A percentile compares a stretch with the other conserved stretches of the same genome.
These are phyloP conservation scores for Paracorniculantispora psalliotae DNA, from an alignment of 2,329 filamentous ascomycete species.

Conservation along the genomic window DNA sequence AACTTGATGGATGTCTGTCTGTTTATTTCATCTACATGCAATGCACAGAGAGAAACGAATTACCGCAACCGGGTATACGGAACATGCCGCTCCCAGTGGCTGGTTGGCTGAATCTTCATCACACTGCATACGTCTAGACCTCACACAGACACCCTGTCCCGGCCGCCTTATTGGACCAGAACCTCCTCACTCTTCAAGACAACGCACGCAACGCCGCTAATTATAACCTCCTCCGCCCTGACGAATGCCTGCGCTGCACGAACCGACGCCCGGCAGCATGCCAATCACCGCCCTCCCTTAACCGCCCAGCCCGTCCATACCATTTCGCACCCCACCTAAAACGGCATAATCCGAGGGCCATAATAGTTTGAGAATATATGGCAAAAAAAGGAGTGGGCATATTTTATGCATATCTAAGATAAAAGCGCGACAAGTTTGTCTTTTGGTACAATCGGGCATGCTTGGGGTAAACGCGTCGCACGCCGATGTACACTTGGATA, in stretches of 20 bases:
- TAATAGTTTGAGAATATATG: no score
- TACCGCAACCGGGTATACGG: no score
- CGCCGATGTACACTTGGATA: background rate
- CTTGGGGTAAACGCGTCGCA: background rate
- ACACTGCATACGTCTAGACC: background rate
- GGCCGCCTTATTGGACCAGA: background rate
- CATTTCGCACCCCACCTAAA: background rate
- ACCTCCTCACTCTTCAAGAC: background rate
- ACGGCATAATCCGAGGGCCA: constrained; percentile 8
- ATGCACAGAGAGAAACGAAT: no score
- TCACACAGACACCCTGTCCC: background rate
- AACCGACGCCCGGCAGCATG: background rate
- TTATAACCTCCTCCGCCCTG: background rate
- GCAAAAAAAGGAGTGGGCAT: background rate
- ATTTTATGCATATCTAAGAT: background rate
- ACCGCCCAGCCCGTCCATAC: background rate
- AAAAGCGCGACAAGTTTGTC: background rate
- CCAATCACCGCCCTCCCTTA: constrained; percentile 1
- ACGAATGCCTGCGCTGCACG: no score
- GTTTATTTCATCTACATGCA: no score
- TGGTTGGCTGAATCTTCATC: background rate
- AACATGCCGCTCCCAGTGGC: no score
- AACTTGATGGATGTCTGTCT: no score
- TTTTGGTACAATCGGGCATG: background rate
- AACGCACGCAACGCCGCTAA: no score